Evolutionary conservation across 1,139 yeast genomes (phyloP).

Genomic region (Insectozyma bohioensis): DNA sequence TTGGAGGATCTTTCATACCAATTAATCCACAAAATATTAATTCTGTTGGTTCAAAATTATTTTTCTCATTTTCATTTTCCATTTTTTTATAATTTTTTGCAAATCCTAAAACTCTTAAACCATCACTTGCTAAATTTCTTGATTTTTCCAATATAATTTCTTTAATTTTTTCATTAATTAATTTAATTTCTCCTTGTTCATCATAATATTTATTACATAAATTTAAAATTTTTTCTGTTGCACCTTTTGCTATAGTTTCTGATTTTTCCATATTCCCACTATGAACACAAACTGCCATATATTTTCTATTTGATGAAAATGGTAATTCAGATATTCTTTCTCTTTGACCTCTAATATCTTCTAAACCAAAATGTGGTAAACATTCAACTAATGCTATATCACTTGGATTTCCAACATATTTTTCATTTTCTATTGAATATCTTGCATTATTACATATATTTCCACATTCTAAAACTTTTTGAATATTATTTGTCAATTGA

Average conservation of each 20-base stretch:
- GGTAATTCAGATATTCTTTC: slow-evolving; percentile 73
- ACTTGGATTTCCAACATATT: slow-evolving; percentile 86
- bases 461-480: slow-evolving; percentile 62
- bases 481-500: slow-evolving; percentile 52
- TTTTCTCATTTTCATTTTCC: slow-evolving; percentile 22
- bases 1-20: slow-evolving; percentile 97
- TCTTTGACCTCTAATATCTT: slow-evolving; percentile 62
- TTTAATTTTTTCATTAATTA: slow-evolving; percentile 51
- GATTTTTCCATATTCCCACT: slow-evolving; percentile 54
- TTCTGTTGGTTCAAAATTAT: slow-evolving; percentile 43
- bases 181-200: slow-evolving; percentile 53
- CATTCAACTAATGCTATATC: slow-evolving; percentile 87
- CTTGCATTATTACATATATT: slow-evolving; percentile 80
- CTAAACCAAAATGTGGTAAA: slow-evolving; percentile 66
- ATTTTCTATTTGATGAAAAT: slow-evolving; percentile 80
- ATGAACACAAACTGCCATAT: slow-evolving; percentile 77
- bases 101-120: slow-evolving; percentile 82
- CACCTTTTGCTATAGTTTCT: slow-evolving; percentile 83
- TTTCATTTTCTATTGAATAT: slow-evolving; percentile 66
- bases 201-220: slow-evolving; percentile 61
- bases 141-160: slow-evolving; percentile 54
- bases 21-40: slow-evolving; percentile 78
- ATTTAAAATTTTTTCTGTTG: slow-evolving; percentile 71
- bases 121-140: slow-evolving; percentile 69
- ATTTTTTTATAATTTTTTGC: slow-evolving; percentile 51